Evolutionary conservation across 129 eudicot genomes (phyloP).

Genomic region (Tanacetum coccineum): DNA sequence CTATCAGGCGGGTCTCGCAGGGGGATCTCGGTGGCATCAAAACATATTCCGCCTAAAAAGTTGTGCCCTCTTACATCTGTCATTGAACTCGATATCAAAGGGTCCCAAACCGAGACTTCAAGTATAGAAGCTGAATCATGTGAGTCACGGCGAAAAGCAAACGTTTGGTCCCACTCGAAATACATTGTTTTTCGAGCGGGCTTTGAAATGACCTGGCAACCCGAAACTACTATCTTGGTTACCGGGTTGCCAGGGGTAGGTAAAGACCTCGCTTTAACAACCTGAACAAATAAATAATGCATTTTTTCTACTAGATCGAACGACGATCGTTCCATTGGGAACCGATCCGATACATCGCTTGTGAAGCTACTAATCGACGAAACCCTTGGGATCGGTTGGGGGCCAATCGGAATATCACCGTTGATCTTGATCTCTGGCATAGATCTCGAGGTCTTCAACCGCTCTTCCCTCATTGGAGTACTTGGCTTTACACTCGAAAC

Average conservation of each 20-base stretch:
- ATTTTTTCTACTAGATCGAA: conserved; percentile 91
- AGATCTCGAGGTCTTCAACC: conserved; percentile 53
- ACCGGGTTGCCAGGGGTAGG: conserved; percentile 70
- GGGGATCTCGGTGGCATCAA: conserved; percentile 77
- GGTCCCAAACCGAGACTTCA: conserved; percentile 92
- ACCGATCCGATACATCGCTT: conserved; percentile 52
- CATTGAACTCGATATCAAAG: conserved; percentile 35
- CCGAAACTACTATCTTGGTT: conserved; percentile 65
- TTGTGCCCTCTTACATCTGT: conserved; percentile 53
- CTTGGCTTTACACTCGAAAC: conserved; percentile 12
- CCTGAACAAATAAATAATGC: conserved; percentile 87
- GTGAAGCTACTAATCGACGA: conserved; percentile 70
- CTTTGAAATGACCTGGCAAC: conserved; percentile 54
- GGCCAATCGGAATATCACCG: conserved; percentile 36
- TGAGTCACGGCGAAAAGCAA: conserved; percentile 62
- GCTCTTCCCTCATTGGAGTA: conserved; percentile 32
- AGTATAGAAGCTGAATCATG: conserved; percentile 64
- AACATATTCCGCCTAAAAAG: conserved; percentile 89
- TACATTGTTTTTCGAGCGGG: conserved; percentile 63
- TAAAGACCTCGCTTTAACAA: conserved; percentile 74
- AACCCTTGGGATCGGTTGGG: conserved; percentile 60
- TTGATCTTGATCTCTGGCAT: conserved; percentile 52
- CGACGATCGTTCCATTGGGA: conserved; percentile 56
- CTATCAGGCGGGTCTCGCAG: conserved; percentile 97
- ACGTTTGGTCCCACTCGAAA: conserved; percentile 97